A percentile compares a stretch with the other conserved stretches of the same genome.
These are phyloP conservation scores for Monilinia aucupariae DNA, from an alignment of 2,329 filamentous ascomycete species.

Conservation along the genomic window DNA sequence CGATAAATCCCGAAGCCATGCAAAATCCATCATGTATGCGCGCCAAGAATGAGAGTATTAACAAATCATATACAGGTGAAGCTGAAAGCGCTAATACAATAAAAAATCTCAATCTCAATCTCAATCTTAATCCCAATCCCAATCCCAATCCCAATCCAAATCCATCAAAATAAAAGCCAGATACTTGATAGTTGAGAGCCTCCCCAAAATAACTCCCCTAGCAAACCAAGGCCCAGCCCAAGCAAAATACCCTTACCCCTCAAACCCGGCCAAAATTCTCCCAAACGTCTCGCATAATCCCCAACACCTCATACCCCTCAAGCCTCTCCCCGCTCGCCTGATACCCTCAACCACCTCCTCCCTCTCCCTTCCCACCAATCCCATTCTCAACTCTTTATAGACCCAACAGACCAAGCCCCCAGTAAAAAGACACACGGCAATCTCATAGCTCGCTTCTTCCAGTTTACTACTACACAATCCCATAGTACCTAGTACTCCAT, in stretches of 20 bases:
- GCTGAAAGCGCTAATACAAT: too few species aligned
- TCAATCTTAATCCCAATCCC: too few species aligned
- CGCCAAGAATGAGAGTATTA: too few species aligned
- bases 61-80: too few species aligned
- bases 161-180: too few species aligned
- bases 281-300: conserved; percentile 31
- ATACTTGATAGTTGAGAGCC: too few species aligned
- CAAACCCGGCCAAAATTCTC: conserved; percentile 30
- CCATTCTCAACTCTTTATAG: conserved; percentile 26
- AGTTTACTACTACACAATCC: neutral
- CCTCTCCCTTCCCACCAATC: conserved; percentile 5
- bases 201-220: too few species aligned
- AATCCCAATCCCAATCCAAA: too few species aligned
- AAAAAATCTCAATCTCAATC: too few species aligned
- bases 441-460: conserved; percentile 23
- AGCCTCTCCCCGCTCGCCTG: conserved; percentile 24
- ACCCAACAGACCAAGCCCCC: conserved; percentile 33
- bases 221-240: neutral
- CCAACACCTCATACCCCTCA: conserved; percentile 30
- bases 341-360: conserved; percentile 24
- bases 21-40: too few species aligned
- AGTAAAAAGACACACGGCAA: conserved; percentile 29
- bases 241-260: neutral
- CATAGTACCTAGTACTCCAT: neutral
- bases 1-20: too few species aligned